A percentile compares a stretch with the other conserved stretches of the same genome.
Conservation (phyloP, 2,329 filamentous ascomycete genomes). For the Ceratocystis papillata region DNA sequence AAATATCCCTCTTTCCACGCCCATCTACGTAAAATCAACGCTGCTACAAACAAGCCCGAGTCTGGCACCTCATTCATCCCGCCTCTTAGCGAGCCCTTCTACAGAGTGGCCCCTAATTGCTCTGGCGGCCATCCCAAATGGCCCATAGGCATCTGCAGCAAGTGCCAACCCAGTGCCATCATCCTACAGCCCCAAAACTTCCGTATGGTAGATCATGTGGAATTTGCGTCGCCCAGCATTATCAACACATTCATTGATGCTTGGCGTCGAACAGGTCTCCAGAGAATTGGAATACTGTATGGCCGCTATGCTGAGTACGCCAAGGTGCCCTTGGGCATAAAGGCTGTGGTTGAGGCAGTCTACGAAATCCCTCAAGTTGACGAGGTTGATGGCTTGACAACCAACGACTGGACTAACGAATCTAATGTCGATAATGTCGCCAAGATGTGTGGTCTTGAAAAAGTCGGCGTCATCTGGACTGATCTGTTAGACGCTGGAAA, state of each 20-base stretch:
- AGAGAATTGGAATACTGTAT: conserved; percentile 83
- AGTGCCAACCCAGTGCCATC: conserved; percentile 95
- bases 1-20: conserved; percentile 97
- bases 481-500: conserved; percentile 74
- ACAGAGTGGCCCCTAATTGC: conserved; percentile 76
- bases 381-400: conserved; percentile 76
- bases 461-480: conserved; percentile 88
- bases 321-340: conserved; percentile 85
- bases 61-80: conserved; percentile 91
- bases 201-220: conserved; percentile 96
- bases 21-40: conserved; percentile 87
- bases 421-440: conserved; percentile 71
- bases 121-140: conserved; percentile 87
- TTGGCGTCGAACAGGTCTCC: conserved; percentile 75
- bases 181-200: conserved; percentile 87
- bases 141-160: conserved; percentile 94
- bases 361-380: conserved; percentile 90
- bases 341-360: conserved; percentile 92
- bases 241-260: conserved; percentile 86
- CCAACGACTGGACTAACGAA: conserved; percentile 78
- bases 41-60: conserved; percentile 92
- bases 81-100: conserved; percentile 84
- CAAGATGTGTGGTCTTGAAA: conserved; percentile 70
- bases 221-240: conserved; percentile 75
- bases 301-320: conserved; percentile 83